A percentile compares a stretch with the other conserved stretches of the same genome.
These are phyloP conservation scores for Puya raimondii DNA, from an alignment of 176 grass and related monocot genomes.

Conservation along the genomic window DNA sequence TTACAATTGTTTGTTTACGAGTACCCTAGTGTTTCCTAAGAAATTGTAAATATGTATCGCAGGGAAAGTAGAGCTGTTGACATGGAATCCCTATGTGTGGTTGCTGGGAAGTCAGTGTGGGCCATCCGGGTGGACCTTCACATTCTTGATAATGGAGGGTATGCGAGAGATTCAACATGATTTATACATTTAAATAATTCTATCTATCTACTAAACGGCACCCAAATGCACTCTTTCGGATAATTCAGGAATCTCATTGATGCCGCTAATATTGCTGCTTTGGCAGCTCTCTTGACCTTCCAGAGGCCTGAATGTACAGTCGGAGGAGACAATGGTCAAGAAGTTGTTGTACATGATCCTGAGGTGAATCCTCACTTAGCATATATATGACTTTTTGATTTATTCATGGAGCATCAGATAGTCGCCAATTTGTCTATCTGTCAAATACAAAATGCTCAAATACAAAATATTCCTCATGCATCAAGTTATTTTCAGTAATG, in stretches of 20 bases:
- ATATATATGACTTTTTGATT: not conserved
- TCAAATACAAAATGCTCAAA: too few relatives aligned
- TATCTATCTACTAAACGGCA: not conserved
- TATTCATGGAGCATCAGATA: not conserved
- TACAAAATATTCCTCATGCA: too few relatives aligned
- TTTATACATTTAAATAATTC: not conserved
- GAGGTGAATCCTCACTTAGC: conserved; percentile 35
- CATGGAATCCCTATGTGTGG: conserved; percentile 92
- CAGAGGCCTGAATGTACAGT: conserved; percentile 72
- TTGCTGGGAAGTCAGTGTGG: conserved; percentile 89
- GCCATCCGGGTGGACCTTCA: conserved; percentile 79
- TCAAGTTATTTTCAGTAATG: too few relatives aligned
- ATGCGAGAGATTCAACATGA: conserved; percentile 11
- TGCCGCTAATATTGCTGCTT: conserved; percentile 81
- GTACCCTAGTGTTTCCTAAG: not conserved
- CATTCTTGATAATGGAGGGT: conserved; percentile 98
- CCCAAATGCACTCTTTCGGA: conserved; percentile 4
- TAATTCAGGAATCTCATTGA: conserved; percentile 77
- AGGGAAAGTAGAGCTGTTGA: conserved; percentile 94
- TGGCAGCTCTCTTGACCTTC: conserved; percentile 79
- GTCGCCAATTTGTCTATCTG: too few relatives aligned
- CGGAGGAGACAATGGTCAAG: conserved; percentile 68
- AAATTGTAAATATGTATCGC: conserved; percentile 6
- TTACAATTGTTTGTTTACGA: not conserved
- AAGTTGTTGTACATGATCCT: conserved; percentile 73